Percentiles rank a stretch among this genome's conserved stretches.
These are phyloP conservation scores for Isatis tinctoria DNA, from an alignment of 345 rosid species.

Conservation along the genomic window DNA sequence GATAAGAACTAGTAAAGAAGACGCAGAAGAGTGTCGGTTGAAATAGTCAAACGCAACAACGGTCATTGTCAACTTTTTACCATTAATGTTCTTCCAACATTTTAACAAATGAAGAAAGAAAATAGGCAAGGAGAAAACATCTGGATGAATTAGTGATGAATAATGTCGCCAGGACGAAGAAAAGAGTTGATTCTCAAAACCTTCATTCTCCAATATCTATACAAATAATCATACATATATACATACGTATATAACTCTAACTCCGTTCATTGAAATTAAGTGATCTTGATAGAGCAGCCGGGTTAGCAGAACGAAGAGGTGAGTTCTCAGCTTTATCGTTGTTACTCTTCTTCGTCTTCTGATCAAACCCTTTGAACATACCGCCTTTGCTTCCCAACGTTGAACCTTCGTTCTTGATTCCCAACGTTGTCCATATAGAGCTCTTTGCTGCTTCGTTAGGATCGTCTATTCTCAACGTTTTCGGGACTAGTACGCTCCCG, in stretches of 20 bases:
- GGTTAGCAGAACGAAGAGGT: conserved; percentile 56
- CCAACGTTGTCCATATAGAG: conserved; percentile 71
- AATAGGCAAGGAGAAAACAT: not conserved
- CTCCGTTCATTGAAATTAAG: conserved; percentile 60
- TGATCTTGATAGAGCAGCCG: conserved; percentile 86
- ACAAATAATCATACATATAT: conserved; percentile 17
- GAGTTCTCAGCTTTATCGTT: conserved; percentile 35
- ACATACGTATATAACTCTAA: conserved; percentile 22
- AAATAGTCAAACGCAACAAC: conserved; percentile 24
- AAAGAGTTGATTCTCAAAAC: conserved; percentile 26
- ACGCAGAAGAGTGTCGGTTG: conserved; percentile 19
- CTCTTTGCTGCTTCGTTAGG: conserved; percentile 73
- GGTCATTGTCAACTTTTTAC: conserved; percentile 16
- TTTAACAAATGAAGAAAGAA: conserved; percentile 7
- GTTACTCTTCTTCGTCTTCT: conserved; percentile 45
- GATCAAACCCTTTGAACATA: conserved; percentile 55
- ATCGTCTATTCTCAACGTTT: conserved; percentile 69
- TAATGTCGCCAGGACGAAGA: conserved; percentile 8
- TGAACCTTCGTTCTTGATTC: conserved; percentile 50
- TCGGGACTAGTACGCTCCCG: conserved; percentile 57
- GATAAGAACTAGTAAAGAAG: not conserved
- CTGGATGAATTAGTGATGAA: not conserved
- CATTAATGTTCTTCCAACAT: conserved; percentile 15
- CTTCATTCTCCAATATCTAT: conserved; percentile 20
- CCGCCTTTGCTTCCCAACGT: conserved; percentile 35